These are phyloP conservation scores for Epichloe elymi DNA, from an alignment of 2,329 filamentous ascomycete genomes.

Conservation along the genomic window DNA sequence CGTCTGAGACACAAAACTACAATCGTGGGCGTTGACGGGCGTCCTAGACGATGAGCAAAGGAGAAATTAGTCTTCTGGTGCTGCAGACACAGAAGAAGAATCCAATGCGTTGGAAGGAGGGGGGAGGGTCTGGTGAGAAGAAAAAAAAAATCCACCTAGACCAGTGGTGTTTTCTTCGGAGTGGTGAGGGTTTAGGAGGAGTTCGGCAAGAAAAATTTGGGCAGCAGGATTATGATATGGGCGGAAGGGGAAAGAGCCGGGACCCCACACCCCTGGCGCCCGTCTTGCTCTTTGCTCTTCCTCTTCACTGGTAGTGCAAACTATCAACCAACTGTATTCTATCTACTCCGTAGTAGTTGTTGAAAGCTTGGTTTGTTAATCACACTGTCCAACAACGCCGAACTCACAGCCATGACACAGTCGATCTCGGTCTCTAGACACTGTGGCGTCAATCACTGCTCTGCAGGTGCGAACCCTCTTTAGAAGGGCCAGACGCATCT, in stretches of 20 bases:
- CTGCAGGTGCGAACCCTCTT: too few species aligned
- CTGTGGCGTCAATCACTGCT: too few species aligned
- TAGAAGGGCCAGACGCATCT: too few species aligned
- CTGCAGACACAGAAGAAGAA: conserved; percentile 19
- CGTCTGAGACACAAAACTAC: conserved; percentile 19
- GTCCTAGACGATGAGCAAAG: conserved; percentile 13
- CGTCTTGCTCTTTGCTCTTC: background rate
- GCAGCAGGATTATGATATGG: conserved; percentile 23
- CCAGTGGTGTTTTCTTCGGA: conserved; percentile 16
- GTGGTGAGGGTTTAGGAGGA: conserved; percentile 25
- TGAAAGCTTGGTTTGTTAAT: too few species aligned
- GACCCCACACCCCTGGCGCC: background rate
- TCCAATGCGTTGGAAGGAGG: conserved; percentile 20
- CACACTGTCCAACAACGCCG: too few species aligned
- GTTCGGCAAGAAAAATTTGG: conserved; percentile 24
- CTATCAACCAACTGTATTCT: too few species aligned
- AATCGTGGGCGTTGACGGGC: conserved; percentile 17
- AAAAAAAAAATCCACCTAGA: conserved; percentile 21
- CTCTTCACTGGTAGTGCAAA: background rate
- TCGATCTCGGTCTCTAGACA: too few species aligned
- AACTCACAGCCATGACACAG: too few species aligned
- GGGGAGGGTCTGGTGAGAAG: conserved; percentile 19
- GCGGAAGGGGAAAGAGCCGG: conserved; percentile 17
- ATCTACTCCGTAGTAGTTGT: too few species aligned
- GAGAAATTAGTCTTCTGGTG: conserved; percentile 17